Evolutionary conservation across 441 rosid species (phyloP).

Genomic region (Dalechampia spathulata): DNA sequence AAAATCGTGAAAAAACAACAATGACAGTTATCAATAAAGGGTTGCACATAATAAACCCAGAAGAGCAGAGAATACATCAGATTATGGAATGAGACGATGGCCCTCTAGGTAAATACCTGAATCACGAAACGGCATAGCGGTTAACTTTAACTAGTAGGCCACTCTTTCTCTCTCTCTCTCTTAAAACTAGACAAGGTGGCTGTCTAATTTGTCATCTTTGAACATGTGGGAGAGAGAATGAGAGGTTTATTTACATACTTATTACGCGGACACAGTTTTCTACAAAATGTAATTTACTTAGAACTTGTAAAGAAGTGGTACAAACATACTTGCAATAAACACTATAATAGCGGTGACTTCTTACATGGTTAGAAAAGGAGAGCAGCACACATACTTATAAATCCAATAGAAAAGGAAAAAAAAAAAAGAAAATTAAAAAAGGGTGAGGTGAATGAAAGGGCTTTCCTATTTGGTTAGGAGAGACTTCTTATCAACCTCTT

Average conservation of each 20-base stretch:
- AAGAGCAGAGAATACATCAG: not conserved
- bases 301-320: not conserved
- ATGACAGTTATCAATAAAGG: not conserved
- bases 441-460: not conserved
- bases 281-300: constrained; percentile 3
- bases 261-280: not conserved
- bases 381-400: not conserved
- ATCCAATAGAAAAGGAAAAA: not conserved
- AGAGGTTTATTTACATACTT: not conserved
- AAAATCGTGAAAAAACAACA: too few species aligned
- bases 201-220: constrained; percentile 9
- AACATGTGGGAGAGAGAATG: not conserved
- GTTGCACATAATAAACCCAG: not conserved
- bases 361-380: constrained; percentile 3
- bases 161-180: constrained; percentile 1
- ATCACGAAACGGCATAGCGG: constrained; percentile 15
- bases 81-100: constrained; percentile 1
- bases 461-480: constrained; percentile 20
- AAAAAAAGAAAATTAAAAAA: not conserved
- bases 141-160: constrained; percentile 27
- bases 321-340: constrained; percentile 10
- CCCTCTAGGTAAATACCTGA: constrained; percentile 8
- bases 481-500: not conserved
- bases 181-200: constrained; percentile 5
- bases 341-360: constrained; percentile 8